Evolutionary conservation across 345 rosid genomes (phyloP).

Genomic region (Populus simonii): DNA sequence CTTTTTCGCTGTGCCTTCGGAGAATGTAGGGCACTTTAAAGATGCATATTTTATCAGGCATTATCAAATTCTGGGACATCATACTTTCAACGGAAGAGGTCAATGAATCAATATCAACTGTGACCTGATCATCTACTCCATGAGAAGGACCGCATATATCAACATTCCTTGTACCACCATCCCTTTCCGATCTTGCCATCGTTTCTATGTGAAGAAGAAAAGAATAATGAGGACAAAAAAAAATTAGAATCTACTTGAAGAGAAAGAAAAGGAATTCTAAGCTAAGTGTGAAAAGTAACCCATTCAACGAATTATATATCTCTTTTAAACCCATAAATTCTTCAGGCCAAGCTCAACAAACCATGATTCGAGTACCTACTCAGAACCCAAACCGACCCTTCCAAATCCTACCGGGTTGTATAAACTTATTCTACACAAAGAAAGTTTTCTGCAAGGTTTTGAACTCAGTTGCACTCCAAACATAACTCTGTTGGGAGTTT

Average conservation of each 20-base stretch:
- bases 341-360: background rate
- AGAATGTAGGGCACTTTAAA: slow-evolving; percentile 26
- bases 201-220: background rate
- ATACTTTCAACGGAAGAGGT: slow-evolving; percentile 4
- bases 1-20: slow-evolving; percentile 11
- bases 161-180: too few species aligned
- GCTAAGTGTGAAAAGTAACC: background rate
- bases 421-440: too few species aligned
- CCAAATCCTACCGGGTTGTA: too few species aligned
- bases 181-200: background rate
- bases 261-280: background rate
- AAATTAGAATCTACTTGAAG: background rate
- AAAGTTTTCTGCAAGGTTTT: too few species aligned
- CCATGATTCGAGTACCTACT: background rate
- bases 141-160: too few species aligned
- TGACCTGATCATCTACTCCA: background rate
- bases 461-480: too few species aligned
- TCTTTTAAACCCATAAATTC: background rate
- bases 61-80: slow-evolving; percentile 3
- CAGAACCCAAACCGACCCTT: background rate
- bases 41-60: slow-evolving; percentile 19
- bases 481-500: too few species aligned
- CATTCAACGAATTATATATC: background rate
- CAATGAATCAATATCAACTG: slow-evolving; percentile 1
- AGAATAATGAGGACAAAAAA: background rate